Evolutionary conservation across 2,329 filamentous ascomycete species (phyloP), one percentile per base, ranked within the genome.

Genomic region (Dactylellina haptotyla): DNA sequence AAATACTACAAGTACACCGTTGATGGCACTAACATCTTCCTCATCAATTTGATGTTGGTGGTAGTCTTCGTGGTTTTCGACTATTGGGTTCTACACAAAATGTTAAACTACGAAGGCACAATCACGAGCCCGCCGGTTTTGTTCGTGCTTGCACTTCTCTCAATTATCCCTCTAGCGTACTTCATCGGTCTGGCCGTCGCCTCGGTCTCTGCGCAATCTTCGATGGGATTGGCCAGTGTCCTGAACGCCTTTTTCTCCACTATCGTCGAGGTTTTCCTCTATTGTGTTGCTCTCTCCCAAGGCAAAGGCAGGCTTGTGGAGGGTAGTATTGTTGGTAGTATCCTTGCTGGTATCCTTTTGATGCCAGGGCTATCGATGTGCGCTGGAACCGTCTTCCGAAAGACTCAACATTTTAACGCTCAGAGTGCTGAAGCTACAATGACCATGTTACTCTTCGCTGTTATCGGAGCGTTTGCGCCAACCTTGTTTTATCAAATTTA

Each of bases 1-100:
- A 94, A 94, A 81, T 99, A 99, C 84, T 99, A 96, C 94, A 99
- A 99, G 82, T 99, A 99, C 82, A 99, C 95, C 2, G 85, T 99
- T 69, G 95, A 99, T 79, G 96, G 95, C 63, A 99, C 95, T 74
- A 99, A 99, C 82, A 96, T 99, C 79, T 98, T 99, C 83, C 87
- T 99, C 76, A 97, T 99, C 84, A 99, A 99, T 80, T 86, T 99
- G 66, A 92, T 98, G 83, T 90, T 88, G 10, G 87, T 99, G 16
- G 95, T 99, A n/a, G 83, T 91, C 23, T 97, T 99, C 79, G 91
- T 94, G 79, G 96, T 99, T 75, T 87, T 96, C 76, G 95, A 99
- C 83, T 98, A 94, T 85, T 88, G 88, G 71, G 84, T 99, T 23
- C 84, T 99, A 25, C 66, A 66, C 46, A 45, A 64, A 9, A 50